Conservation (phyloP, 2,329 filamentous ascomycete species). For the Chaetothyriales sp. region DNA sequence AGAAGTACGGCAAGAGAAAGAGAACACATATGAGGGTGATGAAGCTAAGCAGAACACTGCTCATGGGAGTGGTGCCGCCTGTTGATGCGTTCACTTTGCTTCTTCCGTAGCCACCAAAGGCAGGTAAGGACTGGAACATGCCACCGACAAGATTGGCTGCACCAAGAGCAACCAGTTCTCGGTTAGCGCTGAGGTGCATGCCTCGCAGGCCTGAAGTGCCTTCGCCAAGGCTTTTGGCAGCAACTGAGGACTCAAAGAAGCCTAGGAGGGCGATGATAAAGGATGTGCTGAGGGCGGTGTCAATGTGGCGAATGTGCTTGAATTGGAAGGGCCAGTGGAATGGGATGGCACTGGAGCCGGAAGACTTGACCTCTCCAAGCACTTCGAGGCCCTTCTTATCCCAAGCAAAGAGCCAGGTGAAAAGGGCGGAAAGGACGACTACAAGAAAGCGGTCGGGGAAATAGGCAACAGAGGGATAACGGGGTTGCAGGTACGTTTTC, state of each 20-base stretch:
- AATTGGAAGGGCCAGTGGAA: conserved; percentile 76
- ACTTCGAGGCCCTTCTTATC: conserved; percentile 66
- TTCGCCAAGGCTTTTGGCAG: conserved; percentile 71
- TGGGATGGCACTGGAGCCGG: conserved; percentile 54
- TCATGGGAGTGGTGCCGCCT: conserved; percentile 85
- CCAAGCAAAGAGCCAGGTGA: conserved; percentile 66
- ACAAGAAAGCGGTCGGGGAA: conserved; percentile 83
- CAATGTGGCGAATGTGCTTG: conserved; percentile 64
- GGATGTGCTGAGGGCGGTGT: conserved; percentile 73
- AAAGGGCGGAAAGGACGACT: conserved; percentile 66
- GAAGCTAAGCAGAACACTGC: conserved; percentile 68
- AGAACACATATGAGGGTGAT: conserved; percentile 69
- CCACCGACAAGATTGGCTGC: conserved; percentile 81
- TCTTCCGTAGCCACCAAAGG: conserved; percentile 88
- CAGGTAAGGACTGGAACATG: conserved; percentile 81
- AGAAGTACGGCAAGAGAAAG: conserved; percentile 78
- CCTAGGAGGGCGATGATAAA: conserved; percentile 88
- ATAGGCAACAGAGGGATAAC: conserved; percentile 68
- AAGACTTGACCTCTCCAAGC: conserved; percentile 64
- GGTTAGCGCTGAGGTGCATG: conserved; percentile 74
- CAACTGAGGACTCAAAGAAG: conserved; percentile 97
- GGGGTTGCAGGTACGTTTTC: conserved; percentile 65
- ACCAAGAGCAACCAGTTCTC: conserved; percentile 83
- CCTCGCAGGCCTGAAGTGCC: conserved; percentile 54
- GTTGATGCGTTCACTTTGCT: conserved; percentile 92